Conservation (phyloP, 805 yeast species). For the Saturnispora halmiae region DNA sequence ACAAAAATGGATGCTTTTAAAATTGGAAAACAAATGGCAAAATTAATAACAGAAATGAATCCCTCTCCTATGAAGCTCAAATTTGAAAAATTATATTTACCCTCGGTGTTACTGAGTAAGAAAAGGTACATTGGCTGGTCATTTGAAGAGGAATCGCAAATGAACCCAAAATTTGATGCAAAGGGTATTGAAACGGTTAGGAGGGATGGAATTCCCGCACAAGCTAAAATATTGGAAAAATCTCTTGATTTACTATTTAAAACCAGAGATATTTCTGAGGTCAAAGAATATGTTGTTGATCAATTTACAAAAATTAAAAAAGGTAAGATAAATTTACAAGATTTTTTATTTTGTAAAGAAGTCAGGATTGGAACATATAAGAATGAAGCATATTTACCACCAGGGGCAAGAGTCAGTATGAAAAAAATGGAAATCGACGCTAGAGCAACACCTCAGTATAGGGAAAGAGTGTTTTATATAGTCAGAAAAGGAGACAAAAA, state of each 20-base stretch:
- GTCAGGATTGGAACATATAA: slow-evolving; percentile 80
- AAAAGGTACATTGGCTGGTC: slow-evolving; percentile 87
- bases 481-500: slow-evolving; percentile 52
- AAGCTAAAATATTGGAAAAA: slow-evolving; percentile 70
- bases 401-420: slow-evolving; percentile 82
- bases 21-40: slow-evolving; percentile 65
- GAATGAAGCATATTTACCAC: slow-evolving; percentile 64
- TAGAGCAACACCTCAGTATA: slow-evolving; percentile 75
- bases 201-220: slow-evolving; percentile 92
- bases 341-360: slow-evolving; percentile 87
- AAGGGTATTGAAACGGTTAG: slow-evolving; percentile 94
- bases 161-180: slow-evolving; percentile 72
- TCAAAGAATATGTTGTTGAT: slow-evolving; percentile 52
- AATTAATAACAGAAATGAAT: slow-evolving; percentile 48
- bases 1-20: slow-evolving; percentile 67
- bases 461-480: slow-evolving; percentile 81
- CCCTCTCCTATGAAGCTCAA: slow-evolving; percentile 79
- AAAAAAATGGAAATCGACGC: slow-evolving; percentile 54
- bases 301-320: slow-evolving; percentile 60
- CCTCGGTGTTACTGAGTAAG: slow-evolving; percentile 72
- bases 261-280: slow-evolving; percentile 57
- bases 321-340: slow-evolving; percentile 63
- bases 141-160: slow-evolving; percentile 51
- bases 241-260: slow-evolving; percentile 62
- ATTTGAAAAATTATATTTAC: slow-evolving; percentile 89